Evolutionary conservation across 805 yeast species (phyloP), one percentile per base, ranked within the genome.

Genomic region (Candida dajiaensis): DNA sequence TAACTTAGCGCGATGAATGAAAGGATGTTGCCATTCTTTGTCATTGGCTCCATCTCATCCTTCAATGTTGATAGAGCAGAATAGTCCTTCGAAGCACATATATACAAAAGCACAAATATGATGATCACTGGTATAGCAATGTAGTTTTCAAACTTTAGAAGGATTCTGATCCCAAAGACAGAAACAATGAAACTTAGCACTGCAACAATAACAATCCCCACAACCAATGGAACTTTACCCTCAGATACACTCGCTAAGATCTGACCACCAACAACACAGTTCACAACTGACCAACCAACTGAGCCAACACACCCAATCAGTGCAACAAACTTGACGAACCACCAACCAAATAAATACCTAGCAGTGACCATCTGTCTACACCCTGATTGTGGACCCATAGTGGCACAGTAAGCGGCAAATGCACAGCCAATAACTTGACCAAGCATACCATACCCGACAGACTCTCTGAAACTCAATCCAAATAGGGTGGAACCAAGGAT

Each of bases 321-420:
- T 5, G 88, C 81, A 42, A 87, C 85, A 45, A 87, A 69, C 62
- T 85, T 83, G 36, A 89, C 89, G 53, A 82, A 79, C 83, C 84
- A 85, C 81, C 90, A 83, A 1, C 97, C 97, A 62, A 88, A 89
- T 40, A 87, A 68, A 55, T 74, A 87, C 50, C 95, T 72, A 1
- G 89, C 83, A 20, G 86, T 75, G 11, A 88, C 90, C 89, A 89
- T 85, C 59, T 89, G 95, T 57, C 97, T 72, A 51, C 94, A 78
- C 0, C 97, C 97, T 0, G 95, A 85, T 47, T 89, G 73, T 1
- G 97, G 95, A 2, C 97, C 97, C 89, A 89, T 81, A 6, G 81
- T 74, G 5, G 95, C 75, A 61, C 94, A 86, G 59, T 86, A 87
- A 0, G 88, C 94, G 2, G 95, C 95, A 23, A 87, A 69, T 6